Evolutionary conservation across 2,329 filamentous ascomycete species (phyloP).

Genomic region (Penicillium sp.): DNA sequence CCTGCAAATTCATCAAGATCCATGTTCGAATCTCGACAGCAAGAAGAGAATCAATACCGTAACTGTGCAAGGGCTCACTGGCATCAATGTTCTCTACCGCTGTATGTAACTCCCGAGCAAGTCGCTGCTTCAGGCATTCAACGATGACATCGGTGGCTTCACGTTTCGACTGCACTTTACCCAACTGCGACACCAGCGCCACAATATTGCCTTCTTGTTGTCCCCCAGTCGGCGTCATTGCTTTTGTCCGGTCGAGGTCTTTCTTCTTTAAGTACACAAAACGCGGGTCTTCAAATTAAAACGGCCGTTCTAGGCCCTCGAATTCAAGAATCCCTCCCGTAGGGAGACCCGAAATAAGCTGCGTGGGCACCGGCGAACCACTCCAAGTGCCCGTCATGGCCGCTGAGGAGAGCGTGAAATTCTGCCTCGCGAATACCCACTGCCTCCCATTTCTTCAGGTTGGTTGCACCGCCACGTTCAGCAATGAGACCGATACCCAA

Average conservation of each 20-base stretch:
- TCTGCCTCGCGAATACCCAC: neutral
- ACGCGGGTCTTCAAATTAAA: neutral
- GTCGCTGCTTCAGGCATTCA: neutral
- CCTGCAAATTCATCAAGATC: neutral
- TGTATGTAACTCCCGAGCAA: neutral
- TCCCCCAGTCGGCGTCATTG: neutral
- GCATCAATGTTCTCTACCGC: neutral
- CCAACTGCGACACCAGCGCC: neutral
- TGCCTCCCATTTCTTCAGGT: conserved; percentile 1
- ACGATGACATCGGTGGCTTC: neutral
- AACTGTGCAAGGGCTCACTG: conserved; percentile 1
- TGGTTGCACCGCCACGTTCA: neutral
- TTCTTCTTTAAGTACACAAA: neutral
- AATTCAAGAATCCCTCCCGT: neutral
- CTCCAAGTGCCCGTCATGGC: neutral
- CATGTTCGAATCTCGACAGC: neutral
- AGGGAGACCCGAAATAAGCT: neutral
- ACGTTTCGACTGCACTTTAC: neutral
- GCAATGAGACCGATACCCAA: neutral
- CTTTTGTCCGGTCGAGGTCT: neutral
- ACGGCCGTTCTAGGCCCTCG: neutral
- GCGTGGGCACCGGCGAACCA: neutral
- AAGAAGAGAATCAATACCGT: neutral
- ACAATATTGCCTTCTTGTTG: neutral
- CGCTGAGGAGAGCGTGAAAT: neutral